Base-by-base conservation (phyloP, 2,329 filamentous ascomycete species). In the Neoarthrinium moseri region DNA sequence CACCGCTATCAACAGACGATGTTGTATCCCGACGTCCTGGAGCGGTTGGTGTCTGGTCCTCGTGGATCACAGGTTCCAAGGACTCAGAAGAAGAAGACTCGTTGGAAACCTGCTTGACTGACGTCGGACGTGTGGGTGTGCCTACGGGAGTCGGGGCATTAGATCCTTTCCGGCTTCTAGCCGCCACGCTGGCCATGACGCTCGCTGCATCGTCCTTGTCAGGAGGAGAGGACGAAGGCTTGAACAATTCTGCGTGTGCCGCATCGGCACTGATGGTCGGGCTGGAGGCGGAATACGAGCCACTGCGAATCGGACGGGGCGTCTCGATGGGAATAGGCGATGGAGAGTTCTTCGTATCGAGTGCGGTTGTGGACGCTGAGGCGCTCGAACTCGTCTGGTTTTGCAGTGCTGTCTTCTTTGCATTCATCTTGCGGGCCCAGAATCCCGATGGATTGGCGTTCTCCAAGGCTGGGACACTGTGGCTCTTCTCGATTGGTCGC, bases 231-330 rank as follows among this genome's bases (percentile, higher is more conserved):
- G 72, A 73, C 4, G 75, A 78, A 12, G 77, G 73, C 49, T 78
- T 80, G 53, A 80, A 78, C 11, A 83, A 73, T 49, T 90, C 85
- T 17, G 83, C 81, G 51, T 85, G 84, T 1, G 80, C 75, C 26
- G 78, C 74, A 56, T 90, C 84, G 1, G 84, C 82, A 23, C 80
- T 82, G 6, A 91, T 78, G 17, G 84, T 71, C 2, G 88, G 84
- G 45, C 81, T 77, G 2, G 84, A 77, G 21, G 78, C 77, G 10
- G 81, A 78, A 54, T 87, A 84, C 0, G 85, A 85, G 29, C 75
- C 73, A 3, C 84, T 80, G 36, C 83, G 73, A 49, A 86, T 72
- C 2, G 73, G 71, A 54, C 74, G 78, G 23, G 83, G 79, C 27
- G 73, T 69, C 22, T 74, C 66, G 20, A 69, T 58, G 22, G 59